A percentile compares a stretch with the other conserved stretches of the same genome.
phyloP scores from a whole-genome alignment of 441 rosid species.

The Mallotus japonicus region DNA sequence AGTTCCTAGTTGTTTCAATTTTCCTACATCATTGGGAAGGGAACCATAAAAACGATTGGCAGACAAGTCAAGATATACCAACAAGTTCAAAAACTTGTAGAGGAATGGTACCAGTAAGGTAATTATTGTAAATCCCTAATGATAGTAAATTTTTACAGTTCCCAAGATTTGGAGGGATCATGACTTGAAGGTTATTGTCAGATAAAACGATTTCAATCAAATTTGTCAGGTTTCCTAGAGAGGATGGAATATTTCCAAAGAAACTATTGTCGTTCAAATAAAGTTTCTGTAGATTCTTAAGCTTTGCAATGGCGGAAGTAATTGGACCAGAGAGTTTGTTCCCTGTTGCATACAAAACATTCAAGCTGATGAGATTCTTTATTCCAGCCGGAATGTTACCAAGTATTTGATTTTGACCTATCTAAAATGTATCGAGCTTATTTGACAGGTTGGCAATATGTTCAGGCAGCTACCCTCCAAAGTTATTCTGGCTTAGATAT shows the following conservation, averaged over 20 bases:
- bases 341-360: too few relatives aligned
- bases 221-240: constrained; percentile 6
- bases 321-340: background rate
- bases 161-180: background rate
- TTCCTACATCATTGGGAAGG: background rate
- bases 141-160: background rate
- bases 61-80: background rate
- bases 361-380: background rate
- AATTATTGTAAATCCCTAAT: background rate
- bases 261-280: background rate
- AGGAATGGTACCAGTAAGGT: background rate
- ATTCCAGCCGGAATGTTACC: background rate
- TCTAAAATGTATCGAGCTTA: background rate
- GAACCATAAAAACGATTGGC: background rate
- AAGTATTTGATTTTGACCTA: background rate
- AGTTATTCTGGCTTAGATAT: background rate
- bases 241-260: background rate
- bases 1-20: background rate
- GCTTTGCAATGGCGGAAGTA: background rate
- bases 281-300: background rate
- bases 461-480: background rate
- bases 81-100: background rate
- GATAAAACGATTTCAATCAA: background rate
- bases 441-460: background rate
- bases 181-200: background rate